Base-by-base conservation (phyloP, 163 green algal species). In the Chlorella variabilis region DNA sequence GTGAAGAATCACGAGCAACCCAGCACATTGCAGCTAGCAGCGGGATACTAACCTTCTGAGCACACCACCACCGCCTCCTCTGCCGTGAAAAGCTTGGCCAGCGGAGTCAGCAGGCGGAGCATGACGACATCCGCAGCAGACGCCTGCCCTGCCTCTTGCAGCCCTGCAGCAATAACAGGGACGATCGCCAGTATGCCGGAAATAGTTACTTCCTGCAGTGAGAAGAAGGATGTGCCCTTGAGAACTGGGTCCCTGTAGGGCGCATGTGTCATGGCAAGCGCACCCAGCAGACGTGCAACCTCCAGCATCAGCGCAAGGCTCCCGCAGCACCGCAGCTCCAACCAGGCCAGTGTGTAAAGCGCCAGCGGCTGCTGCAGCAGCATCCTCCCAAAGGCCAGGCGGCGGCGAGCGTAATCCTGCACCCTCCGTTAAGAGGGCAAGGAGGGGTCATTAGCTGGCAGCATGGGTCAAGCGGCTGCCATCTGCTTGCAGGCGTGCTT, bases 51-150 rank as follows among this genome's bases (percentile, higher is more conserved):
- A n/a, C 71, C 80, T 41, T 85, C 63, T 11, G 41, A 71, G 48
- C 29, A 51, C n/a, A 82, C 80, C 20, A 62, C 65, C 80, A 85
- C 80, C 51, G 73, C 62, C 62, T 77, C 63, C 80, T 82, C 78
- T 27, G 80, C 73, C 0, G 80, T 85, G 80, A 78, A 82, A 33
- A 82, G 73, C 80, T 85, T 85, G 51, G 80, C 71, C 71, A 85
- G 63, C 13, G 80, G 80, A 34, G 73, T 82, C n/a, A 85, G 80
- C 63, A 82, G 36, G 73, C 80, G 80, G 63, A 85, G 80, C 61
- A 85, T 36, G 49, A n/a, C n/a, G 29, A 13, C 18, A 0, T 85
- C 73, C 6, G 29, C 67, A 0, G 67, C 7, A 8, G 9, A 21
- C 3, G 54, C 67, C 0, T 4, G 25, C 18, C 76, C 76, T 3